phyloP scores from a whole-genome alignment of 1,284 basidiomycete species.

The Trametes versicolor region DNA sequence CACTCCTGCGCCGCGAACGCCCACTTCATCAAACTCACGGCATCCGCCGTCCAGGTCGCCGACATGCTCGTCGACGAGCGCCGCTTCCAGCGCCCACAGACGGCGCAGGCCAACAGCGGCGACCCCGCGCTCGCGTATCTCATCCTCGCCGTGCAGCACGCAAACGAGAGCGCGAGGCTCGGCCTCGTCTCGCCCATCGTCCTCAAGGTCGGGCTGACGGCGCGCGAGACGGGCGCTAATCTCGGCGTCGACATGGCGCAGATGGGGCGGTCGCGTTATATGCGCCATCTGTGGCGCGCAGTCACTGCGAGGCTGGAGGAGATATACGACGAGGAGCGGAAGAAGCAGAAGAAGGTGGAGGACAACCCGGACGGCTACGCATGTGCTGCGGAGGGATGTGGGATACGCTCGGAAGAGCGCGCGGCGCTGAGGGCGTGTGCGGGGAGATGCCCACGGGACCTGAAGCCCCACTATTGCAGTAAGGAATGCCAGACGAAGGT shows the following conservation, averaged over 20 bases:
- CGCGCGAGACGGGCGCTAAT: slow-evolving; percentile 18
- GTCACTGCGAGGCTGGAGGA: slow-evolving; percentile 13
- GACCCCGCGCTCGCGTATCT: slow-evolving; percentile 18
- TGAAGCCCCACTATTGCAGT: slow-evolving; percentile 22
- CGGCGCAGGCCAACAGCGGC: background rate
- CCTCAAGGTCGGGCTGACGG: slow-evolving; percentile 15
- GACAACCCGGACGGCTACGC: slow-evolving; percentile 6
- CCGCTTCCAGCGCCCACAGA: slow-evolving; percentile 16
- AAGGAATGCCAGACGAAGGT: slow-evolving; percentile 23
- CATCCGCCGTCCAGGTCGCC: slow-evolving; percentile 1
- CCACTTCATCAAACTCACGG: slow-evolving; percentile 17
- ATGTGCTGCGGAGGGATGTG: slow-evolving; percentile 24
- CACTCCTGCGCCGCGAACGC: slow-evolving; percentile 28
- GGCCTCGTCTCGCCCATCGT: slow-evolving; percentile 20
- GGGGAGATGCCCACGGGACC: slow-evolving; percentile 16
- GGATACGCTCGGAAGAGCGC: slow-evolving; percentile 11
- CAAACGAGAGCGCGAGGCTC: slow-evolving; percentile 26
- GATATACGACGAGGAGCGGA: slow-evolving; percentile 18
- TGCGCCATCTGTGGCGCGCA: slow-evolving; percentile 23
- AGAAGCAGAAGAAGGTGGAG: slow-evolving; percentile 2
- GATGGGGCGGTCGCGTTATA: slow-evolving; percentile 10
- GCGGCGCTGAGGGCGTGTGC: slow-evolving; percentile 16
- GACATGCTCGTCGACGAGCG: slow-evolving; percentile 16
- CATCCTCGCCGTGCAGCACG: slow-evolving; percentile 10
- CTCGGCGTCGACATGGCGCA: slow-evolving; percentile 13